A percentile compares a stretch with the other conserved stretches of the same genome.
Conservation (phyloP, 345 rosid species). For the Kernera saxatilis region DNA sequence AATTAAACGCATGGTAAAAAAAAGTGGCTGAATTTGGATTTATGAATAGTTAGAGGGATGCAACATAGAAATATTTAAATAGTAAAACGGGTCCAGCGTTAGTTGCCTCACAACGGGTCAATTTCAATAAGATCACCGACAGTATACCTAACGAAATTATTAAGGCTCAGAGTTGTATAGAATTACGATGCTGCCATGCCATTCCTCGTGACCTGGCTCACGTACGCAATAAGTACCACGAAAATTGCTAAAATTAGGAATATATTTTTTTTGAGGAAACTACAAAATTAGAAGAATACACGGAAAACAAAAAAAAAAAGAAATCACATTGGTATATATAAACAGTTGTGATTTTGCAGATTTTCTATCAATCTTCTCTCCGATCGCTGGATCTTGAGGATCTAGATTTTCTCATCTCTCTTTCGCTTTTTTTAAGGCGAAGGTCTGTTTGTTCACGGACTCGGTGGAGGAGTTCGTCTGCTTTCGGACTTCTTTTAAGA, state of each 20-base stretch:
- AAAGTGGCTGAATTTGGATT: not conserved
- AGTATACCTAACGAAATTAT: conserved; percentile 1
- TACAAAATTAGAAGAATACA: conserved; percentile 4
- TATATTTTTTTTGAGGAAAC: not conserved
- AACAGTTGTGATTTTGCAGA: not conserved
- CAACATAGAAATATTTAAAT: conserved; percentile 20
- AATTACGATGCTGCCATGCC: conserved; percentile 5
- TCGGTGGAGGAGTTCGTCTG: not conserved
- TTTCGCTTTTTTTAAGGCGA: not conserved
- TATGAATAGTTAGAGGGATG: not conserved
- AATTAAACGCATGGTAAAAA: not conserved
- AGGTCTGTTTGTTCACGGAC: not conserved
- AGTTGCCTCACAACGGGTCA: conserved; percentile 30
- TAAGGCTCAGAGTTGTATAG: not conserved
- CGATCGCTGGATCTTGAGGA: conserved; percentile 24
- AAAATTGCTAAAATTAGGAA: conserved; percentile 26
- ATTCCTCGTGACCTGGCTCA: conserved; percentile 21
- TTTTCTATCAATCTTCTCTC: not conserved
- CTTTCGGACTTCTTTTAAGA: not conserved
- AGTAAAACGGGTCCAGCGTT: conserved; percentile 13
- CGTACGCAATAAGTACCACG: conserved; percentile 33
- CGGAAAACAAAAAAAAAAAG: not conserved
- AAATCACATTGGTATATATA: not conserved
- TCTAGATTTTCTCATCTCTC: conserved; percentile 23
- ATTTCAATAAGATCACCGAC: conserved; percentile 29